phyloP scores from a whole-genome alignment of 2,329 filamentous ascomycete species.

The Aureobasidium sp. region DNA sequence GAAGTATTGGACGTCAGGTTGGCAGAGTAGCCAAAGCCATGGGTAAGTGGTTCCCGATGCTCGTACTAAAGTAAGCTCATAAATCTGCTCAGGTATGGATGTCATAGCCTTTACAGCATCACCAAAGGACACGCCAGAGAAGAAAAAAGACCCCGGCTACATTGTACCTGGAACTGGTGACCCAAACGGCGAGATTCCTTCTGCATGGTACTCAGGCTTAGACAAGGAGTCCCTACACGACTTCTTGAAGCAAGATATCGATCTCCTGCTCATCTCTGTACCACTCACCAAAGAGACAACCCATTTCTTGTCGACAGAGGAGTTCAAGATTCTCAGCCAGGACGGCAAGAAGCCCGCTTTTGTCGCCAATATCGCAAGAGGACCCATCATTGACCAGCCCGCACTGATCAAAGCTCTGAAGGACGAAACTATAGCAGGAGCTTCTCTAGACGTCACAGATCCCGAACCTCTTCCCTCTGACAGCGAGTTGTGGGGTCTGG shows the following conservation, averaged over 20 bases:
- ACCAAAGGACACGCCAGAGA: constrained; percentile 59
- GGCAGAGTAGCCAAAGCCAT: constrained; percentile 30
- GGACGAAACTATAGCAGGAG: constrained; percentile 52
- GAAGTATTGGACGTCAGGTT: constrained; percentile 54
- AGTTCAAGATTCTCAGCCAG: constrained; percentile 39
- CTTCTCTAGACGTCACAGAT: constrained; percentile 71
- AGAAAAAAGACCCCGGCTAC: constrained; percentile 57
- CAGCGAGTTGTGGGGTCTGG: constrained; percentile 61
- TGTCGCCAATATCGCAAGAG: constrained; percentile 65
- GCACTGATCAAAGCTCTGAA: constrained; percentile 58
- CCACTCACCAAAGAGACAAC: constrained; percentile 52
- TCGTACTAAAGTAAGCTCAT: constrained; percentile 33
- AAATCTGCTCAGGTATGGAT: constrained; percentile 59
- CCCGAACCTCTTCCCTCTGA: constrained; percentile 67
- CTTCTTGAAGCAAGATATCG: constrained; percentile 50
- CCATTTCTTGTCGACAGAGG: constrained; percentile 46
- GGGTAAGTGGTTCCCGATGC: constrained; percentile 30
- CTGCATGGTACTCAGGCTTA: constrained; percentile 51
- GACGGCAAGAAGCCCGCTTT: constrained; percentile 37
- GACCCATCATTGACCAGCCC: constrained; percentile 53
- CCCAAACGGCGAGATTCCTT: constrained; percentile 48
- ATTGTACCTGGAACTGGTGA: constrained; percentile 62
- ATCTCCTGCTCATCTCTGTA: constrained; percentile 51
- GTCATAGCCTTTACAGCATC: constrained; percentile 70
- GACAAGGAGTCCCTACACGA: constrained; percentile 45